A percentile compares a stretch with the other conserved stretches of the same genome.
These are phyloP conservation scores for Cardiospermum halicacabum DNA, from an alignment of 345 rosid species.

Conservation along the genomic window DNA sequence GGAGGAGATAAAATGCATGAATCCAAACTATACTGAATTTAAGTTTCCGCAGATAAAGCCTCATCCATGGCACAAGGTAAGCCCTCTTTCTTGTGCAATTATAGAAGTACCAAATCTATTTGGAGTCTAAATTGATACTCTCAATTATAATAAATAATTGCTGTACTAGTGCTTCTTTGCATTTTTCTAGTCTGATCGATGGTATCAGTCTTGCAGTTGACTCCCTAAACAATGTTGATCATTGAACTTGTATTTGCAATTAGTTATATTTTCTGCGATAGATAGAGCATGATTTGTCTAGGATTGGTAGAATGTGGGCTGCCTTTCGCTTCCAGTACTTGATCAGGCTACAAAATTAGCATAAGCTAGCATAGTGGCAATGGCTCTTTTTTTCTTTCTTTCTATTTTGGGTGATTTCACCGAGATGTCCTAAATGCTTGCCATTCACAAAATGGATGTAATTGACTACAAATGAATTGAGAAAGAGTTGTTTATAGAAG, in stretches of 20 bases:
- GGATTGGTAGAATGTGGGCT: not conserved
- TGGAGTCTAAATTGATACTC: not conserved
- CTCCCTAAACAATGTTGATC: not conserved
- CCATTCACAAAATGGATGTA: not conserved
- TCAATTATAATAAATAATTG: not conserved
- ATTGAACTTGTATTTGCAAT: not conserved
- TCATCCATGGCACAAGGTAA: slow-evolving; percentile 97
- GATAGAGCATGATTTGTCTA: not conserved
- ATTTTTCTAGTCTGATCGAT: not conserved
- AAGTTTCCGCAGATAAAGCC: slow-evolving; percentile 95
- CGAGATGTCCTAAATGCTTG: not conserved
- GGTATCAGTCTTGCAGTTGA: slow-evolving; percentile 1
- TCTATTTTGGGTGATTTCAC: not conserved
- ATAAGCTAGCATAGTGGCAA: not conserved
- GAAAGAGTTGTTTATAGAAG: not conserved
- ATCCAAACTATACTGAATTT: slow-evolving; percentile 88
- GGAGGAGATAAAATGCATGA: slow-evolving; percentile 99
- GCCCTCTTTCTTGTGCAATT: not conserved
- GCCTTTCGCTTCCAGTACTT: not conserved
- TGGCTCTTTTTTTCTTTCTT: not conserved
- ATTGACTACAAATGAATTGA: not conserved
- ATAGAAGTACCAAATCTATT: not conserved
- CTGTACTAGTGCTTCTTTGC: not conserved
- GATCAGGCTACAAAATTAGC: not conserved
- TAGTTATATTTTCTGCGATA: not conserved